These are phyloP conservation scores for Chalciporus sphaerocephalus DNA, from an alignment of 768 basidiomycete species.

Conservation along the genomic window DNA sequence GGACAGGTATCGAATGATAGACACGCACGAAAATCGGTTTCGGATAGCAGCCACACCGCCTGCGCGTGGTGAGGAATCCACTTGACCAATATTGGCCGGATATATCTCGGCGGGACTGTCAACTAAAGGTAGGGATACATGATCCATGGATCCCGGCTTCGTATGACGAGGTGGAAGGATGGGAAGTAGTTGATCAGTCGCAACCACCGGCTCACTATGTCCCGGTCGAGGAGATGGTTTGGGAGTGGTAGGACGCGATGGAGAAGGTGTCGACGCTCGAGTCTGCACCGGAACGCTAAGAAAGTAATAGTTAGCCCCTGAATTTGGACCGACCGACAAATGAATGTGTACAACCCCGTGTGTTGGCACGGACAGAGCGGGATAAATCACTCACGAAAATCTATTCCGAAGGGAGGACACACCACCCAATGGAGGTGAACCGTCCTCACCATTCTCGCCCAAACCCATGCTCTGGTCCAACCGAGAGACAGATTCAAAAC, in stretches of 20 bases:
- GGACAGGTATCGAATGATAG: no score
- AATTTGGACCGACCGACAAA: background rate
- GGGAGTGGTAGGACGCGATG: constrained; percentile 18
- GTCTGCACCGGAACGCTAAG: constrained; percentile 9
- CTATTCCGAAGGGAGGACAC: constrained; percentile 43
- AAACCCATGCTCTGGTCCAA: background rate
- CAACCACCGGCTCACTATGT: constrained; percentile 16
- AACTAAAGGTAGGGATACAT: constrained; percentile 1
- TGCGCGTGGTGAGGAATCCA: constrained; percentile 8
- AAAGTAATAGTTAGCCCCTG: background rate
- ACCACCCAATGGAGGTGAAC: constrained; percentile 10
- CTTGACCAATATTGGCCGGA: background rate
- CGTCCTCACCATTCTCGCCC: constrained; percentile 16
- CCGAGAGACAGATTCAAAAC: constrained; percentile 16
- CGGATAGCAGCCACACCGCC: constrained; percentile 38
- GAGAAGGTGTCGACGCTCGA: constrained; percentile 7
- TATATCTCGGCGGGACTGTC: constrained; percentile 2
- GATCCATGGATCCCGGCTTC: constrained; percentile 6
- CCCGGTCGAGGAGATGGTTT: constrained; percentile 16
- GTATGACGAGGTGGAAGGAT: constrained; percentile 18
- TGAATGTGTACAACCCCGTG: background rate
- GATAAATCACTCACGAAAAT: constrained; percentile 44
- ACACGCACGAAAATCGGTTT: constrained; percentile 30
- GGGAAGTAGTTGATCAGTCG: constrained; percentile 11
- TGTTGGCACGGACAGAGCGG: background rate